A percentile compares a stretch with the other conserved stretches of the same genome.
Conservation (phyloP, 345 rosid species). For the Laguncularia racemosa region DNA sequence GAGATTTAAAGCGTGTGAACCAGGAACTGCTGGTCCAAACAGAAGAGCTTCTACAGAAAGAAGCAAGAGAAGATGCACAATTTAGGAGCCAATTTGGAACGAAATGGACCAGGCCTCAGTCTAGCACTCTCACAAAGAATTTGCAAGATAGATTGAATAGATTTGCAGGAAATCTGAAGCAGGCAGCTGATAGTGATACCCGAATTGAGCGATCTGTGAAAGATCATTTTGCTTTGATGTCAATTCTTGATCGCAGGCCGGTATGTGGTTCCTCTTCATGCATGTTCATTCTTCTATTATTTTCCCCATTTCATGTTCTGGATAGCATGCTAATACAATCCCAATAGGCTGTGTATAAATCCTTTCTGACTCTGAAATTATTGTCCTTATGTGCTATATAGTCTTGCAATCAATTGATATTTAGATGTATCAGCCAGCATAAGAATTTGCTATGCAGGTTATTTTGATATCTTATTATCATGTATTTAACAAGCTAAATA, state of each 20-base stretch:
- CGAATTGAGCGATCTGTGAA: slow-evolving; percentile 90
- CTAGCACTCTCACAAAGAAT: slow-evolving; percentile 90
- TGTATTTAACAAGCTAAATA: too few species aligned
- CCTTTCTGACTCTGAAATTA: background rate
- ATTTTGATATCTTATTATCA: too few species aligned
- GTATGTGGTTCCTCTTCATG: slow-evolving; percentile 25
- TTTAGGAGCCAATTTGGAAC: slow-evolving; percentile 96
- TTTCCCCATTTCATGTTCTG: background rate
- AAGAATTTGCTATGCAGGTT: too few species aligned
- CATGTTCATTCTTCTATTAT: background rate
- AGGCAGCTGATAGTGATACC: slow-evolving; percentile 94
- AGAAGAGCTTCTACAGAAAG: slow-evolving; percentile 95
- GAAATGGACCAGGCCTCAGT: slow-evolving; percentile 99
- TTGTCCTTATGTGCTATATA: background rate
- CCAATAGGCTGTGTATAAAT: too few species aligned
- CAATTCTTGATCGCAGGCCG: slow-evolving; percentile 84
- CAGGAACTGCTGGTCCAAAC: slow-evolving; percentile 88
- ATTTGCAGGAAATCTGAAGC: slow-evolving; percentile 92
- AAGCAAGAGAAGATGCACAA: slow-evolving; percentile 87
- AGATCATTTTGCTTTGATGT: slow-evolving; percentile 74
- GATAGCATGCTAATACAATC: background rate
- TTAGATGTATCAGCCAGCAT: too few species aligned
- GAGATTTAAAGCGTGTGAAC: slow-evolving; percentile 88
- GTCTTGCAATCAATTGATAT: background rate
- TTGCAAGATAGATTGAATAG: slow-evolving; percentile 90